Evolutionary conservation across 2,329 filamentous ascomycete genomes (phyloP).

Genomic region (Phoma sp.): DNA sequence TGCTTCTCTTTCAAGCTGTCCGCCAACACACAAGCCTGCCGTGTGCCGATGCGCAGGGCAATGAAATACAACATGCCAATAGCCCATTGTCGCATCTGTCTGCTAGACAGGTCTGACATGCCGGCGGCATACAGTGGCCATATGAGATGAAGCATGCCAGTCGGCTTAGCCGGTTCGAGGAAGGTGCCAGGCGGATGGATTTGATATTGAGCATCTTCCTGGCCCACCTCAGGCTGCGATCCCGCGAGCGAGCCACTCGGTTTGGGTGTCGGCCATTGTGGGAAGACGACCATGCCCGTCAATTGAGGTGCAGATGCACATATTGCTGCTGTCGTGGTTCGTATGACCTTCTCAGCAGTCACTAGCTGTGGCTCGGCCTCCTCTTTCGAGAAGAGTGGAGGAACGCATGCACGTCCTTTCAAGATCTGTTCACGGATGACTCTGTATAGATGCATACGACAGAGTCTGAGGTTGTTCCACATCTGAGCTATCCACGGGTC

Average conservation of each 20-base stretch:
- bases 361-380: constrained; percentile 17
- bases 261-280: constrained; percentile 4
- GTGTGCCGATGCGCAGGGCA: constrained; percentile 33
- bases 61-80: constrained; percentile 34
- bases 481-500: constrained; percentile 42
- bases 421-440: constrained; percentile 30
- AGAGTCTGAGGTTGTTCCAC: constrained; percentile 40
- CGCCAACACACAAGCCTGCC: constrained; percentile 28
- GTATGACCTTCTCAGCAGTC: constrained; percentile 25
- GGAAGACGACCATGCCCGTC: constrained; percentile 39
- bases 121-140: constrained; percentile 36
- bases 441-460: constrained; percentile 33
- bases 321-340: constrained; percentile 18
- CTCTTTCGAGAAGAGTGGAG: constrained; percentile 22
- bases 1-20: constrained; percentile 6
- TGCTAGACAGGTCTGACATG: constrained; percentile 19
- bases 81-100: constrained; percentile 29
- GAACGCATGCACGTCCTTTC: constrained; percentile 18
- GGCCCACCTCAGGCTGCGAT: not conserved
- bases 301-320: constrained; percentile 39
- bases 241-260: not conserved
- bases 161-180: constrained; percentile 26
- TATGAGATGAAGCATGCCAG: constrained; percentile 36
- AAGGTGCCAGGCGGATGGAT: constrained; percentile 35
- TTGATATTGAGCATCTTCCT: constrained; percentile 10